phyloP scores from a whole-genome alignment of 768 basidiomycete species.

The Jaapia argillacea region DNA sequence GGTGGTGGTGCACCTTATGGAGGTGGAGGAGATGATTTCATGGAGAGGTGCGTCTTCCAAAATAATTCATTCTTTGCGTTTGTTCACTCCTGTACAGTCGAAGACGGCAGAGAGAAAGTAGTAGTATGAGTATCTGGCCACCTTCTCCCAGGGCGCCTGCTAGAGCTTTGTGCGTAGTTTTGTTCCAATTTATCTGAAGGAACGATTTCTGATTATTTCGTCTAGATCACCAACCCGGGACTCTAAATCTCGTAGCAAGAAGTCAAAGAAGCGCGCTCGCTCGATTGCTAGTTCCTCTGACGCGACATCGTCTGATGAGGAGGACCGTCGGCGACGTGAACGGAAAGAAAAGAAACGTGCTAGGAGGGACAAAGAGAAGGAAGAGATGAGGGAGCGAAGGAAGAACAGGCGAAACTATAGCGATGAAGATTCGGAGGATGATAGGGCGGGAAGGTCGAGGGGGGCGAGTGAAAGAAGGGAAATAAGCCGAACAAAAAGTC shows the following conservation, averaged over 20 bases:
- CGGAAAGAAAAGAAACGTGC: slow-evolving; percentile 51
- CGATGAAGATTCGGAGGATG: slow-evolving; percentile 25
- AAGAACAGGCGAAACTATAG: slow-evolving; percentile 1
- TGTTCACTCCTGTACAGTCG: slow-evolving; percentile 36
- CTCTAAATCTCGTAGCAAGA: slow-evolving; percentile 38
- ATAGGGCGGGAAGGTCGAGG: too few species aligned
- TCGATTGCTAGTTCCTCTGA: slow-evolving; percentile 35
- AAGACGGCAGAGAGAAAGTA: slow-evolving; percentile 51
- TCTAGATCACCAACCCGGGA: slow-evolving; percentile 48
- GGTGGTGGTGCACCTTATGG: too few species aligned
- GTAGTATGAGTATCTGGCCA: slow-evolving; percentile 65
- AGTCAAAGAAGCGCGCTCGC: slow-evolving; percentile 45
- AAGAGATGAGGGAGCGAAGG: slow-evolving; percentile 26
- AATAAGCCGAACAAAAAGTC: slow-evolving; percentile 11
- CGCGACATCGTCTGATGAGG: slow-evolving; percentile 39
- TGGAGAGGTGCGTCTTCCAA: slow-evolving; percentile 51
- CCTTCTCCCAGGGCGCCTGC: slow-evolving; percentile 63
- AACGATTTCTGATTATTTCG: slow-evolving; percentile 1
- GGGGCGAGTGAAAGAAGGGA: too few species aligned
- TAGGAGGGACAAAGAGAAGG: slow-evolving; percentile 37
- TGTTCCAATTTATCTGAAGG: background rate
- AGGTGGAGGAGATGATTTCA: slow-evolving; percentile 39
- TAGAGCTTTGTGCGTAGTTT: slow-evolving; percentile 39
- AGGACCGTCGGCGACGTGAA: slow-evolving; percentile 45
- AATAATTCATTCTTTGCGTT: background rate